Percentiles rank a stretch among this genome's conserved stretches.
Evolutionary conservation across 805 yeast genomes (phyloP).

Genomic region (Candida namnaoensis): DNA sequence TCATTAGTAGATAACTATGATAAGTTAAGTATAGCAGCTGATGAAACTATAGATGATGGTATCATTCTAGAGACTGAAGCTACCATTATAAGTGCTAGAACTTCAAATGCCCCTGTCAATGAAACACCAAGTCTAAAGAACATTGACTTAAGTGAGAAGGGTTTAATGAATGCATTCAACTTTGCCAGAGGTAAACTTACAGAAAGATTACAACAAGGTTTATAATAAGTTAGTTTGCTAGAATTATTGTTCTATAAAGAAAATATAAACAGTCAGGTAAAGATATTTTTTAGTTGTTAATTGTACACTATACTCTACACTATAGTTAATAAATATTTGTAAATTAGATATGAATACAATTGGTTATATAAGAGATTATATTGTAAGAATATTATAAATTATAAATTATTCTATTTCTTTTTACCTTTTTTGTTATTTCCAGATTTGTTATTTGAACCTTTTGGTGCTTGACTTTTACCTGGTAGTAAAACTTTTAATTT

Average conservation of each 20-base stretch:
- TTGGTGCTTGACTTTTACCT: slow-evolving; percentile 26
- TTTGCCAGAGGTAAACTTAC: slow-evolving; percentile 73
- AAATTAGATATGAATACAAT: neutral
- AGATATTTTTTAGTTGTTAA: no score
- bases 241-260: no score
- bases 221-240: slow-evolving; percentile 10
- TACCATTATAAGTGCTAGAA: slow-evolving; percentile 79
- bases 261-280: no score
- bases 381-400: no score
- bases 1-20: slow-evolving; percentile 79
- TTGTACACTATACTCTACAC: no score
- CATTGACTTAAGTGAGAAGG: slow-evolving; percentile 65
- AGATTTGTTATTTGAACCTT: slow-evolving; percentile 12
- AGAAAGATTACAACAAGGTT: slow-evolving; percentile 38
- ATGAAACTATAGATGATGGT: slow-evolving; percentile 92
- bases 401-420: neutral
- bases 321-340: no score
- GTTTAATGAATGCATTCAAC: slow-evolving; percentile 76
- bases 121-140: slow-evolving; percentile 50
- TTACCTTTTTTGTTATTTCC: slow-evolving; percentile 11
- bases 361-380: neutral
- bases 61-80: slow-evolving; percentile 87
- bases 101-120: slow-evolving; percentile 74
- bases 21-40: slow-evolving; percentile 76
- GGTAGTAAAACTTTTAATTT: slow-evolving; percentile 62